Evolutionary conservation across 139 green algal species (phyloP).

Genomic region (Tetradesmus lagerheimii): DNA sequence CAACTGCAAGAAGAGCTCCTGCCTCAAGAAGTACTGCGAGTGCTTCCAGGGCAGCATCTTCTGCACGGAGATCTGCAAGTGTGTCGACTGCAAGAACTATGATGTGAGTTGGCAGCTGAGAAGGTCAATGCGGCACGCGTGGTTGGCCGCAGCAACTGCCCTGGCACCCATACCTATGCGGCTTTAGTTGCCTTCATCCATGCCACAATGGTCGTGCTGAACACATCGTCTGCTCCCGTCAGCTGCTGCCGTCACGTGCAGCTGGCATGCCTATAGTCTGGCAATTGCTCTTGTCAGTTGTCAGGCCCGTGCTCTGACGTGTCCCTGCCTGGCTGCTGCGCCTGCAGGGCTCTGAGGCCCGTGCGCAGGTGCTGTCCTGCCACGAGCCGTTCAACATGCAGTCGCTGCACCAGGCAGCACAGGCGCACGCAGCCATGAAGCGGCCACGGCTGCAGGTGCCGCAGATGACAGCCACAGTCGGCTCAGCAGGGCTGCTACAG

Average conservation of each 20-base stretch:
- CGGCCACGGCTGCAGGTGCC: constrained; percentile 25
- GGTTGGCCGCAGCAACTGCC: not conserved
- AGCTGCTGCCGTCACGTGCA: too few species aligned
- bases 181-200: too few species aligned
- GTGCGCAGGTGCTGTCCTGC: constrained; percentile 39
- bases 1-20: constrained; percentile 93
- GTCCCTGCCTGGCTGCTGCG: not conserved
- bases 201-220: too few species aligned
- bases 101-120: constrained; percentile 57
- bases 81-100: constrained; percentile 91
- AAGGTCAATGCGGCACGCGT: not conserved
- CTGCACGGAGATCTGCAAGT: constrained; percentile 91
- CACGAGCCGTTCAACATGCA: constrained; percentile 20
- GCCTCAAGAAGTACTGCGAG: constrained; percentile 99
- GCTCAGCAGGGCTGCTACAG: constrained; percentile 9
- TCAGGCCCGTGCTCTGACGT: not conserved
- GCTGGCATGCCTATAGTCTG: not conserved
- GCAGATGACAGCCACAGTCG: not conserved
- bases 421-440: not conserved
- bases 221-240: too few species aligned
- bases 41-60: constrained; percentile 93
- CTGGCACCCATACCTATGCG: not conserved
- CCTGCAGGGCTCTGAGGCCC: constrained; percentile 53
- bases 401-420: constrained; percentile 9
- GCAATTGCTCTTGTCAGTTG: not conserved